These are phyloP conservation scores for Aspergillus transmontanensis DNA, from an alignment of 2,329 filamentous ascomycete species.

Conservation along the genomic window DNA sequence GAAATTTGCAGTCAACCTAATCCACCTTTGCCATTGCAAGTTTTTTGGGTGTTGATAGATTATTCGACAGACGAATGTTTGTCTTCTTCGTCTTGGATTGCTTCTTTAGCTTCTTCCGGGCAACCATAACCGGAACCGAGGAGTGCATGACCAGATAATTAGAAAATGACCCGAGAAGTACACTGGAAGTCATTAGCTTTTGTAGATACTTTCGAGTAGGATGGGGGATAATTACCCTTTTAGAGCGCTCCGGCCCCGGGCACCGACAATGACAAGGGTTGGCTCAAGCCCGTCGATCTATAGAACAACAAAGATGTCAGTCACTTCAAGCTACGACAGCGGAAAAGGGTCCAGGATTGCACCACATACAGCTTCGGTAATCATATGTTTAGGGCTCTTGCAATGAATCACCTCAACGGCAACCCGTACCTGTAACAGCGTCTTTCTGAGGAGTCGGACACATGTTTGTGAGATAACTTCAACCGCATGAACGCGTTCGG, in stretches of 20 bases:
- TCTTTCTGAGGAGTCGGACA: slow-evolving; percentile 85
- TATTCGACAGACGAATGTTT: slow-evolving; percentile 76
- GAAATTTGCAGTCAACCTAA: slow-evolving; percentile 38
- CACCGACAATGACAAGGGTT: slow-evolving; percentile 90
- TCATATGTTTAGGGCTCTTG: slow-evolving; percentile 94
- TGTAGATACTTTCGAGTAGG: neutral
- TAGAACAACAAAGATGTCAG: slow-evolving; percentile 14
- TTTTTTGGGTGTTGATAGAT: slow-evolving; percentile 70
- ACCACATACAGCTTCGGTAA: slow-evolving; percentile 77
- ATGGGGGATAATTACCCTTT: slow-evolving; percentile 71
- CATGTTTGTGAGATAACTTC: slow-evolving; percentile 82
- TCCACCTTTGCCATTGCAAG: slow-evolving; percentile 76
- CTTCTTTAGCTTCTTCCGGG: slow-evolving; percentile 84
- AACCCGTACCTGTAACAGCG: slow-evolving; percentile 85
- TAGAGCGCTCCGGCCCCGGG: slow-evolving; percentile 83
- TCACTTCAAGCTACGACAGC: neutral
- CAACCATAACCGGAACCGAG: slow-evolving; percentile 96
- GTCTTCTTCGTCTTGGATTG: slow-evolving; percentile 78
- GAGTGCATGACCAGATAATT: slow-evolving; percentile 98
- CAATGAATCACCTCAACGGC: slow-evolving; percentile 97
- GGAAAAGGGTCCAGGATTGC: neutral
- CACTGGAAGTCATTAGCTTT: slow-evolving; percentile 54
- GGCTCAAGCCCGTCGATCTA: slow-evolving; percentile 87
- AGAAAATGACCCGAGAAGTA: slow-evolving; percentile 92
- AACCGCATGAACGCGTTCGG: slow-evolving; percentile 79